Base-by-base conservation (phyloP, 208 protist species). In the Trypanosoma cruzi region DNA sequence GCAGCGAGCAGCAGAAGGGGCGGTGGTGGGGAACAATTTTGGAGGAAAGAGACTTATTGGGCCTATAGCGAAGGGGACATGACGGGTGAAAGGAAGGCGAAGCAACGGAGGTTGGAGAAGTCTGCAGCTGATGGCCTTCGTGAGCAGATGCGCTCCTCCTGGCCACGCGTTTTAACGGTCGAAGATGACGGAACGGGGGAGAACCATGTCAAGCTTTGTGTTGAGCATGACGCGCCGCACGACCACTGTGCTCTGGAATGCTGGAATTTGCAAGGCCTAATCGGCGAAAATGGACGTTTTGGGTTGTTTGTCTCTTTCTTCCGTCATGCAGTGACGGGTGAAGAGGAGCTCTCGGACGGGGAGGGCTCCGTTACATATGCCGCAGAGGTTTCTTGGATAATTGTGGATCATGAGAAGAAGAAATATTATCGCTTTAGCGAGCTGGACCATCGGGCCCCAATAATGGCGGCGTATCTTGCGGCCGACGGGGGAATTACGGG, bases 391-490 rank as follows among this genome's bases (percentile, higher is more conserved):
- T 73, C 79, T 8, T 91, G 85, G 85, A 77, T 78, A 18, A 72
- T 91, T 53, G 74, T 80, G 5, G 85, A 88, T 61, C 71, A 86
- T 63, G 59, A 77, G 20, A n/a, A 71, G 18, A 64, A 74, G 24
- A 76, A 79, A 58, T 84, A 85, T 56, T 88, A 86, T 54, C 82
- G 82, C 3, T 91, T 88, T 71, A 79, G 74, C 61, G 63, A 75
- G n/a, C 31, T 80, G 2, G 85, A 88, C 59, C 54, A 75, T 22
- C 77, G 80, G 24, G 61, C 80, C 18, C 81, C 85, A 0, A 59
- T 79, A 28, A 60, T 88, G 6, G 49, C 80, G 28, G 69, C 75
- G 56, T 77, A 73, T 44, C 67, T 91, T 32, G 70, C 86, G 13
- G 81, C 79, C 1, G 81, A 83, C 54, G 69, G 75, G 36, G 64